phyloP scores from a whole-genome alignment of 495 filamentous ascomycete genomes.

The Cryomyces minteri region DNA sequence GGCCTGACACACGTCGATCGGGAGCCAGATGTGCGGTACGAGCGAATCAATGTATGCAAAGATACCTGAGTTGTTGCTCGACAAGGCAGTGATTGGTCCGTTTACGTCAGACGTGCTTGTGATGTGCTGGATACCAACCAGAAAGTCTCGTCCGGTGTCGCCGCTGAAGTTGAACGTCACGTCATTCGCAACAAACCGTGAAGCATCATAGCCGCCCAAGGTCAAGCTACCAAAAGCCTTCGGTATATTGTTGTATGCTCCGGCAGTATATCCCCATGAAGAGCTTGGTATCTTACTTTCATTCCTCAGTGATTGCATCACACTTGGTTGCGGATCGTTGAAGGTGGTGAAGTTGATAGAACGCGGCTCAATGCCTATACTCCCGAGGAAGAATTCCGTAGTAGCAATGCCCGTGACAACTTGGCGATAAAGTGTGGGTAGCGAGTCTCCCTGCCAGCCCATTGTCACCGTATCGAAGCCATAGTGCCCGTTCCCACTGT shows the following conservation, averaged over 20 bases:
- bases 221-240: constrained; percentile 16
- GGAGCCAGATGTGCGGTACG: constrained; percentile 19
- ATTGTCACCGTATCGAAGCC: constrained; percentile 18
- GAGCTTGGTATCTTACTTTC: constrained; percentile 7
- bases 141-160: constrained; percentile 13
- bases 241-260: constrained; percentile 9
- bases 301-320: constrained; percentile 10
- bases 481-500: constrained; percentile 12
- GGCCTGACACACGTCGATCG: constrained; percentile 10
- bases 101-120: constrained; percentile 7
- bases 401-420: constrained; percentile 14
- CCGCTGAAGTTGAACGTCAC: constrained; percentile 11
- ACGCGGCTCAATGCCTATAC: constrained; percentile 10
- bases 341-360: constrained; percentile 16
- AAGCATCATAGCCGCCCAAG: constrained; percentile 18
- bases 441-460: constrained; percentile 8
- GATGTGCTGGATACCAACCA: constrained; percentile 16
- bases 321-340: constrained; percentile 12
- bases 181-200: constrained; percentile 11
- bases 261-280: constrained; percentile 20
- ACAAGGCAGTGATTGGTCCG: neutral
- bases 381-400: constrained; percentile 18
- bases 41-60: constrained; percentile 14
- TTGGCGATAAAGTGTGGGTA: constrained; percentile 5
- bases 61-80: constrained; percentile 6